A percentile compares a stretch with the other conserved stretches of the same genome.
These are phyloP conservation scores for Rhizopogon vinicolor DNA, from an alignment of 768 basidiomycete species.

Conservation along the genomic window DNA sequence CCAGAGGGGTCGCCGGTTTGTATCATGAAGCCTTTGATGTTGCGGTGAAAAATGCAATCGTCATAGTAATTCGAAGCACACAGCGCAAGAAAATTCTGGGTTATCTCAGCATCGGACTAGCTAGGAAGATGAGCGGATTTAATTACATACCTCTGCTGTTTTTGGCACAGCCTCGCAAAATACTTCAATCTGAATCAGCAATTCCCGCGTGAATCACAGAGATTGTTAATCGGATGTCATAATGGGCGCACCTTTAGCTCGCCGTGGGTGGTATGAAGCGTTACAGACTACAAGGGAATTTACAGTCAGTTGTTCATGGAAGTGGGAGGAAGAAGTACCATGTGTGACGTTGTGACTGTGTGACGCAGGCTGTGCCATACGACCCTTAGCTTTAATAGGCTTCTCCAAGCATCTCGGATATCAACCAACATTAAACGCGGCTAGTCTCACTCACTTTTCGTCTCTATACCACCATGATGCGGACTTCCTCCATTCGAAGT, in stretches of 20 bases:
- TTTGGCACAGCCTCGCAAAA: slow-evolving; percentile 98
- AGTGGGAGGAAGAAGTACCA: slow-evolving; percentile 19
- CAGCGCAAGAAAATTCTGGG: slow-evolving; percentile 90
- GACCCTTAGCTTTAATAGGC: slow-evolving; percentile 13
- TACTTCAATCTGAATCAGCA: slow-evolving; percentile 71
- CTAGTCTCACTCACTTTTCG: slow-evolving; percentile 18
- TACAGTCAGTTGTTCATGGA: slow-evolving; percentile 15
- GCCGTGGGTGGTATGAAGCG: slow-evolving; percentile 89
- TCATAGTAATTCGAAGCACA: slow-evolving; percentile 89
- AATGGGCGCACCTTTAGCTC: slow-evolving; percentile 75
- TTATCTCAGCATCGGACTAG: background rate
- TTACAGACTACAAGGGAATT: slow-evolving; percentile 67
- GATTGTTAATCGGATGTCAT: background rate
- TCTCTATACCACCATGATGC: slow-evolving; percentile 42
- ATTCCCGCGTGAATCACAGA: background rate
- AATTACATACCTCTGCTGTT: slow-evolving; percentile 74
- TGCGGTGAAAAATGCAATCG: slow-evolving; percentile 84
- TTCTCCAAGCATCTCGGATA: background rate
- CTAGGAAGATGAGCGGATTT: background rate
- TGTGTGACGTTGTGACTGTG: slow-evolving; percentile 6
- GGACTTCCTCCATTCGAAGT: slow-evolving; percentile 69
- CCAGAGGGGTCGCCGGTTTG: slow-evolving; percentile 91
- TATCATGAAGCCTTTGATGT: slow-evolving; percentile 94
- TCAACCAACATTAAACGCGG: slow-evolving; percentile 7
- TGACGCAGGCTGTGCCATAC: slow-evolving; percentile 10